Percentiles rank a stretch among this genome's conserved stretches.
Conservation (phyloP, 768 basidiomycete genomes). For the Leccinum variicolor region DNA sequence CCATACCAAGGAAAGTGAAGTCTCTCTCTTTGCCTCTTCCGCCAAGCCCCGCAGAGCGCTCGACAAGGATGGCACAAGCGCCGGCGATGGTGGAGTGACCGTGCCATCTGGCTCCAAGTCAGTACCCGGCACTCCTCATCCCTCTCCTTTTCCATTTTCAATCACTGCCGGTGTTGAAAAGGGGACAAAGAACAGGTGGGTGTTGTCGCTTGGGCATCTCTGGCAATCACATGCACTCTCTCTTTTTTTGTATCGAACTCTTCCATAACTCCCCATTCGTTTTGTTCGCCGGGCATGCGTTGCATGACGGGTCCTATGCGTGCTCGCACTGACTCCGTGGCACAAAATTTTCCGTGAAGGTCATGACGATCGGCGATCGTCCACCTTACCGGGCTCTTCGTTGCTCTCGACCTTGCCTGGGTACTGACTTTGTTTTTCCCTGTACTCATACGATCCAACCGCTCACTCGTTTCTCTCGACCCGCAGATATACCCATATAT, state of each 20-base stretch:
- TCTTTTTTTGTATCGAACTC: background rate
- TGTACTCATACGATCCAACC: background rate
- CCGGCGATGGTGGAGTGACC: background rate
- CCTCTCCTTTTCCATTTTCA: slow-evolving; percentile 67
- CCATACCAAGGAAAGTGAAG: slow-evolving; percentile 63
- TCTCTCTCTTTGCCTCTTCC: background rate
- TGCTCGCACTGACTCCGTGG: background rate
- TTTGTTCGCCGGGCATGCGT: background rate
- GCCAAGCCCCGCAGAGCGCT: slow-evolving; percentile 6
- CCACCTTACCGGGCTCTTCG: background rate
- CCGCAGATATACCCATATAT: slow-evolving; percentile 87
- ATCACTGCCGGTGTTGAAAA: slow-evolving; percentile 97
- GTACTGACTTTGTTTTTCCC: background rate
- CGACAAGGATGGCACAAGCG: background rate
- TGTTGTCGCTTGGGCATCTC: slow-evolving; percentile 2
- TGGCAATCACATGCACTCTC: background rate
- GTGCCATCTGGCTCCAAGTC: slow-evolving; percentile 14
- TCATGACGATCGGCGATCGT: slow-evolving; percentile 1
- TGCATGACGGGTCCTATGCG: background rate
- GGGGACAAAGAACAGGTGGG: slow-evolving; percentile 86
- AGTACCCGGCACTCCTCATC: slow-evolving; percentile 17
- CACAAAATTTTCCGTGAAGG: background rate
- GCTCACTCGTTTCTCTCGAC: slow-evolving; percentile 5
- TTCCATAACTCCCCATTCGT: background rate
- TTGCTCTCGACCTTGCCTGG: background rate